Conservation (phyloP, 2,329 filamentous ascomycete genomes). For the Botrytis medusae region DNA sequence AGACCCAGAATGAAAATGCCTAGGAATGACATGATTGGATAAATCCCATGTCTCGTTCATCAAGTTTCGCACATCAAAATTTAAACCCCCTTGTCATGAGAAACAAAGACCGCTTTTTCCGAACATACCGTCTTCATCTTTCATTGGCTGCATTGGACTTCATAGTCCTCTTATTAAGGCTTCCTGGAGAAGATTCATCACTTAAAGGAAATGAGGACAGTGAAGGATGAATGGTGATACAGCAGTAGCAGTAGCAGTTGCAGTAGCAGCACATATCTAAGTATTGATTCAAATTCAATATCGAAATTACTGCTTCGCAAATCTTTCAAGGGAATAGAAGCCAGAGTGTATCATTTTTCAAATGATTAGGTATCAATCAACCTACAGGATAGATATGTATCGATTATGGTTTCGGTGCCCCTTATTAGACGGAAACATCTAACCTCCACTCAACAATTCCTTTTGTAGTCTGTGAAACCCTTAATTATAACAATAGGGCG, state of each 20-base stretch:
- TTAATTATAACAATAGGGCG: neutral
- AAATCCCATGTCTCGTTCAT: neutral
- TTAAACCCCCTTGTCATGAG: neutral
- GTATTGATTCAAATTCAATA: conserved; percentile 4
- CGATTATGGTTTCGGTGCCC: neutral
- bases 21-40: neutral
- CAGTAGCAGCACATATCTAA: neutral
- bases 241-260: neutral
- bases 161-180: neutral
- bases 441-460: neutral
- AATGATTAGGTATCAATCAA: neutral
- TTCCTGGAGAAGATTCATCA: neutral
- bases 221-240: neutral
- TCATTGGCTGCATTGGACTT: neutral
- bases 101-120: conserved; percentile 1
- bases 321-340: neutral
- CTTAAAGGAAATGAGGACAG: neutral
- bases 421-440: neutral
- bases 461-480: neutral
- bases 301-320: neutral
- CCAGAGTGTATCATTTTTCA: neutral
- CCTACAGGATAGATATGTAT: neutral
- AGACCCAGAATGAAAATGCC: neutral
- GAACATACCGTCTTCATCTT: neutral
- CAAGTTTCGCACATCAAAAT: neutral